phyloP scores from a whole-genome alignment of 1,139 yeast species.

The Wickerhamiella infanticola region DNA sequence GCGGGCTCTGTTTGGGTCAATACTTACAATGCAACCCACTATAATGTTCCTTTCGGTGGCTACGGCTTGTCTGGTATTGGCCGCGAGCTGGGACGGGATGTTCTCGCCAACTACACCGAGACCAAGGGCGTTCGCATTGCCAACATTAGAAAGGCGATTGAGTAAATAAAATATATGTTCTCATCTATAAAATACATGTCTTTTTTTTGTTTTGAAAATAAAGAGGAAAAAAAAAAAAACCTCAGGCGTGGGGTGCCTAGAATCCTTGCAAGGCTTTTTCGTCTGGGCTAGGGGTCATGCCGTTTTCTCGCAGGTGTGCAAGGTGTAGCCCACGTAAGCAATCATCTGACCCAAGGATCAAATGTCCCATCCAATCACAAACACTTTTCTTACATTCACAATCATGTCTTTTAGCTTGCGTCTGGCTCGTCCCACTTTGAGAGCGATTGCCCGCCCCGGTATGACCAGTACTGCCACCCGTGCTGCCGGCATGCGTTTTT shows the following conservation, averaged over 20 bases:
- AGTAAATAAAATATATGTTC: background rate
- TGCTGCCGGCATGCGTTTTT: constrained; percentile 9
- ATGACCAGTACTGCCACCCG: constrained; percentile 1
- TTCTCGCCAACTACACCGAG: constrained; percentile 71
- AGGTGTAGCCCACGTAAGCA: background rate
- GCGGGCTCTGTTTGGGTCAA: constrained; percentile 80
- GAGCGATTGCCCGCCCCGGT: constrained; percentile 2
- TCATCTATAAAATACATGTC: too few relatives aligned
- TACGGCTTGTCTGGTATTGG: constrained; percentile 81
- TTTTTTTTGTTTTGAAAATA: background rate
- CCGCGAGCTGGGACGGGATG: constrained; percentile 81
- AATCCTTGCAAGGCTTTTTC: too few relatives aligned
- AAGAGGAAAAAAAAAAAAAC: background rate
- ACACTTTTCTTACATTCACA: background rate
- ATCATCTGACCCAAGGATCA: background rate
- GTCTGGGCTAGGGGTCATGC: too few relatives aligned
- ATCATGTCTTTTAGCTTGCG: constrained; percentile 7
- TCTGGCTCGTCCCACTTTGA: constrained; percentile 6
- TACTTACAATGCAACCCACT: constrained; percentile 74
- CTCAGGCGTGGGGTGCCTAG: too few relatives aligned
- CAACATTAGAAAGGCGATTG: constrained; percentile 8
- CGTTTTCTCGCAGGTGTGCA: too few relatives aligned
- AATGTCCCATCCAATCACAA: constrained; percentile 1
- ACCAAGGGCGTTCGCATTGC: constrained; percentile 45
- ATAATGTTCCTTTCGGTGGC: constrained; percentile 69